Conservation (phyloP, 352 stramenopile genomes). For the Pythium brachiatum region DNA sequence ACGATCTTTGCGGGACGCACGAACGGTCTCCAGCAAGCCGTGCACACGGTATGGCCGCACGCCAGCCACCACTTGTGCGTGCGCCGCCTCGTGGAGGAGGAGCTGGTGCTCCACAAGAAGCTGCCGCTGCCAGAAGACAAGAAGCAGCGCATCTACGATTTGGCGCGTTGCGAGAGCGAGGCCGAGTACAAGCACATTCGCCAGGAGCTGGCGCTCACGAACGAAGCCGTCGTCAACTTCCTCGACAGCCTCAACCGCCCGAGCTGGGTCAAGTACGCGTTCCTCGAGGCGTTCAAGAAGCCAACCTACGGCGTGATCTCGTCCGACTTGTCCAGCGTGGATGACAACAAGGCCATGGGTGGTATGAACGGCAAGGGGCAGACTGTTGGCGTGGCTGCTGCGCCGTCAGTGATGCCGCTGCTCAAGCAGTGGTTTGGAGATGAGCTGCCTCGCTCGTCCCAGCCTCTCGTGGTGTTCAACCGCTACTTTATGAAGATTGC, state of each 20-base stretch:
- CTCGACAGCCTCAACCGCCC: conserved; percentile 55
- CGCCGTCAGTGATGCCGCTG: conserved; percentile 19
- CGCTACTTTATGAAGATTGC: conserved; percentile 74
- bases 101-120: conserved; percentile 57
- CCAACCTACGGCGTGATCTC: conserved; percentile 76
- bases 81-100: conserved; percentile 68
- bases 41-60: conserved; percentile 51
- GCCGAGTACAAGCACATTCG: conserved; percentile 65
- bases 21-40: conserved; percentile 46
- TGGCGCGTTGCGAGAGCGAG: conserved; percentile 69
- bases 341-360: conserved; percentile 11
- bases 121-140: conserved; percentile 59
- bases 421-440: conserved; percentile 60
- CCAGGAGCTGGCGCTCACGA: conserved; percentile 46
- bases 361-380: neutral
- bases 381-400: neutral
- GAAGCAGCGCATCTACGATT: conserved; percentile 65
- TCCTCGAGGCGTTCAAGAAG: conserved; percentile 57
- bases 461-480: conserved; percentile 63
- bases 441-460: conserved; percentile 53
- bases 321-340: conserved; percentile 39
- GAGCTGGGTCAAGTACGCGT: conserved; percentile 79
- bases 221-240: conserved; percentile 47
- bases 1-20: conserved; percentile 62
- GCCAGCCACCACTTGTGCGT: conserved; percentile 72